A percentile compares a stretch with the other conserved stretches of the same genome.
Conservation (phyloP, 805 yeast genomes). For the Starmerella powellii region DNA sequence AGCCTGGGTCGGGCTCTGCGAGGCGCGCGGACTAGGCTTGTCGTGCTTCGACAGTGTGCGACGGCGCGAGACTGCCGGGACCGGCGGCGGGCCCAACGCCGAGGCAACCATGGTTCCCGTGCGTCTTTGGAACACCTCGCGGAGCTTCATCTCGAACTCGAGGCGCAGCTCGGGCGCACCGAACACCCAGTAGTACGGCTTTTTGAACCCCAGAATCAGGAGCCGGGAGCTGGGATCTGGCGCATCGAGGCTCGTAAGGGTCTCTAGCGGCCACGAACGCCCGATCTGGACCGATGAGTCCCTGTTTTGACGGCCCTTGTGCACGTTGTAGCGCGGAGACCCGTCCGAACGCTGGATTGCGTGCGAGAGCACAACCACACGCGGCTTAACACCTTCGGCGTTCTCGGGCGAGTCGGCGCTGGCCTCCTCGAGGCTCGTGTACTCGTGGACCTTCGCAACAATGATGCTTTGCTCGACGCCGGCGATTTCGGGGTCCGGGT, state of each 20-base stretch:
- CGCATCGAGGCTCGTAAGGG: constrained; percentile 45
- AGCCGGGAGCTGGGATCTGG: constrained; percentile 31
- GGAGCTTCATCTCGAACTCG: constrained; percentile 43
- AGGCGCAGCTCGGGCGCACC: constrained; percentile 44
- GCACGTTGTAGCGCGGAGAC: constrained; percentile 40
- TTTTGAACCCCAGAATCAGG: constrained; percentile 50
- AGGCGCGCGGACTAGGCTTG: background rate
- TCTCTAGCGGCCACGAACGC: constrained; percentile 79
- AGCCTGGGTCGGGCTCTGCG: background rate
- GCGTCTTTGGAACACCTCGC: constrained; percentile 40
- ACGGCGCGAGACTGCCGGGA: constrained; percentile 9
- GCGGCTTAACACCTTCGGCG: constrained; percentile 12
- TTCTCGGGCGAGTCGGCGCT: background rate
- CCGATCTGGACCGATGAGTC: constrained; percentile 78
- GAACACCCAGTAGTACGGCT: constrained; percentile 76
- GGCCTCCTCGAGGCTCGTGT: constrained; percentile 16
- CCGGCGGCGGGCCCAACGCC: constrained; percentile 8
- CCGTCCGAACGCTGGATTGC: constrained; percentile 1
- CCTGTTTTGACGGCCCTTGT: constrained; percentile 72
- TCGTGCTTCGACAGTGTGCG: constrained; percentile 6
- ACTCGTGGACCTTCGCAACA: constrained; percentile 13
- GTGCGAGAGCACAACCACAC: constrained; percentile 18
- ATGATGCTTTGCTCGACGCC: constrained; percentile 11
- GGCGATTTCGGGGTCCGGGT: constrained; percentile 9
- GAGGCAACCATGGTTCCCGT: constrained; percentile 19